Percentiles rank a stretch among this genome's conserved stretches.
These are phyloP conservation scores for Blastocystis sp. DNA, from an alignment of 352 stramenopile species.

Conservation along the genomic window DNA sequence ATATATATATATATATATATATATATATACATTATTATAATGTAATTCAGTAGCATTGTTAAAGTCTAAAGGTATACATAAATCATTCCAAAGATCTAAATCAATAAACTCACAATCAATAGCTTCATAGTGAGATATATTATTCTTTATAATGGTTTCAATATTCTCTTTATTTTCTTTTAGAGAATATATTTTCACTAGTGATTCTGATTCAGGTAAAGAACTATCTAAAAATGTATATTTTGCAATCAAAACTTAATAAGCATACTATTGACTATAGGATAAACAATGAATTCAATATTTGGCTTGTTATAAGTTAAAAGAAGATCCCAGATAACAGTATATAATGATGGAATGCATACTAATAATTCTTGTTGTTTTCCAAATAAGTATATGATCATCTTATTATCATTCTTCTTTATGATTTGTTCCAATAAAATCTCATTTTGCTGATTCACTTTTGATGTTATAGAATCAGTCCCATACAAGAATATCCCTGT, in stretches of 20 bases:
- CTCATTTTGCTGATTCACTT: no score
- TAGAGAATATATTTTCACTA: not conserved
- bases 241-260: not conserved
- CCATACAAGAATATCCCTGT: no score
- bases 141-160: not conserved
- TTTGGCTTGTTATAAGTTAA: conserved; percentile 7
- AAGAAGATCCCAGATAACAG: conserved; percentile 22
- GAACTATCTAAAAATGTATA: not conserved
- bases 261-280: not conserved
- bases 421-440: no score
- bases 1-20: not conserved
- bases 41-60: not conserved
- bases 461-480: no score
- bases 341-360: conserved; percentile 25
- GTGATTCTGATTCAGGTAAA: not conserved
- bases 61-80: not conserved
- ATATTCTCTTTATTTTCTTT: not conserved
- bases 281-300: conserved; percentile 8
- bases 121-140: not conserved
- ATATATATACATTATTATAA: not conserved
- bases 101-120: no score
- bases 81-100: no score
- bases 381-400: no score
- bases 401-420: no score
- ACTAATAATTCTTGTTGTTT: no score